These are phyloP conservation scores for Haberlea rhodopensis DNA, from an alignment of 257 asterid species.

Conservation along the genomic window DNA sequence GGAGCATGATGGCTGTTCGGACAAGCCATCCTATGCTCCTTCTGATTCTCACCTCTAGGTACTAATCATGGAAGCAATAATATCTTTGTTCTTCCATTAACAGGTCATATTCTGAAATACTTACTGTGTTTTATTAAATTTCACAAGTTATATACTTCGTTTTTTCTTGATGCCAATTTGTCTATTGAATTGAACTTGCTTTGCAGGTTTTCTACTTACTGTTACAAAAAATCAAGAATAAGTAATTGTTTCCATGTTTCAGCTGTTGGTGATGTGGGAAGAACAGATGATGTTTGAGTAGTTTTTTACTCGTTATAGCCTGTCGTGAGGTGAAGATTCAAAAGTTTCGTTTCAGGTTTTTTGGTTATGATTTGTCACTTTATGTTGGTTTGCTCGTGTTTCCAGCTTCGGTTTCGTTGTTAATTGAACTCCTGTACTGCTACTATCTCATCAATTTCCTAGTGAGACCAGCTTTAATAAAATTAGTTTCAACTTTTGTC, in stretches of 20 bases:
- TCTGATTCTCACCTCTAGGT: constrained; percentile 87
- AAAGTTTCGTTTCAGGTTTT: constrained; percentile 52
- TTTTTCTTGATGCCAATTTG: neutral
- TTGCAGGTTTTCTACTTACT: constrained; percentile 32
- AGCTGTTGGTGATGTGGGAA: constrained; percentile 25
- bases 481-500: neutral
- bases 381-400: constrained; percentile 32
- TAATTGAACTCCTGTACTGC: constrained; percentile 33
- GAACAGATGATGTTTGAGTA: constrained; percentile 37
- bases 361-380: constrained; percentile 40
- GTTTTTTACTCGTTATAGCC: constrained; percentile 41
- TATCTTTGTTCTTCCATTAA: constrained; percentile 24
- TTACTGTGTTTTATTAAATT: neutral
- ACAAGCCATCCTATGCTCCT: constrained; percentile 97
- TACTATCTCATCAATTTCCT: constrained; percentile 27
- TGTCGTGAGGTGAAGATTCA: constrained; percentile 38
- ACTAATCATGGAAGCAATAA: constrained; percentile 20
- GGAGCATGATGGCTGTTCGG: constrained; percentile 97
- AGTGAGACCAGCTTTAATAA: constrained; percentile 18
- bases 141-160: neutral
- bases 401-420: constrained; percentile 26
- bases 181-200: constrained; percentile 24
- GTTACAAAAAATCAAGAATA: constrained; percentile 10
- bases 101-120: constrained; percentile 26
- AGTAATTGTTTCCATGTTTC: constrained; percentile 17